These are phyloP conservation scores for Terana coerulea DNA, from an alignment of 768 basidiomycete genomes.

Conservation along the genomic window DNA sequence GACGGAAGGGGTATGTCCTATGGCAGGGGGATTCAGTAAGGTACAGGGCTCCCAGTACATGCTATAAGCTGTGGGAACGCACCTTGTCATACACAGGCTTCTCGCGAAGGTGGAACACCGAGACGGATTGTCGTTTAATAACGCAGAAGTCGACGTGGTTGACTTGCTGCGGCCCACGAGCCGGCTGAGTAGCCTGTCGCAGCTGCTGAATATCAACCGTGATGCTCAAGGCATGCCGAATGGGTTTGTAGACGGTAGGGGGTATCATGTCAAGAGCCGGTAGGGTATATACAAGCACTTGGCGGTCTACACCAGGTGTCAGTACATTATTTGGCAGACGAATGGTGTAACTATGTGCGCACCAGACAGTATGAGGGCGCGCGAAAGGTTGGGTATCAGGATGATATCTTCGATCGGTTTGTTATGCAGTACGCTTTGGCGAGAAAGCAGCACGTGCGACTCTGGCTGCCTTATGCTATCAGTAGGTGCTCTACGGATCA, in stretches of 20 bases:
- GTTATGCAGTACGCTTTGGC: slow-evolving; percentile 62
- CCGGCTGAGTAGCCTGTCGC: slow-evolving; percentile 24
- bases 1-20: slow-evolving; percentile 71
- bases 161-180: slow-evolving; percentile 33
- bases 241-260: slow-evolving; percentile 57
- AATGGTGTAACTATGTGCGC: slow-evolving; percentile 15
- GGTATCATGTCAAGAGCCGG: slow-evolving; percentile 77
- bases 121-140: slow-evolving; percentile 62
- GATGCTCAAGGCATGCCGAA: slow-evolving; percentile 76
- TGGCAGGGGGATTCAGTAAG: background rate
- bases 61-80: background rate
- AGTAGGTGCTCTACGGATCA: background rate
- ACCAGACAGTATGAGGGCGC: slow-evolving; percentile 77
- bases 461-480: slow-evolving; percentile 16
- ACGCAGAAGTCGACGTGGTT: slow-evolving; percentile 70
- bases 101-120: slow-evolving; percentile 63
- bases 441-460: slow-evolving; percentile 27
- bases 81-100: slow-evolving; percentile 62
- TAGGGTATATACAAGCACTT: slow-evolving; percentile 74
- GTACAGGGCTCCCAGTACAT: slow-evolving; percentile 4
- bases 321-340: background rate
- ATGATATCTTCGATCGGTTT: slow-evolving; percentile 80
- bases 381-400: slow-evolving; percentile 70
- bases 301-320: slow-evolving; percentile 39
- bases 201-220: slow-evolving; percentile 80